phyloP scores from a whole-genome alignment of 1,284 basidiomycete genomes.

The Ceratobasidium sp. region DNA sequence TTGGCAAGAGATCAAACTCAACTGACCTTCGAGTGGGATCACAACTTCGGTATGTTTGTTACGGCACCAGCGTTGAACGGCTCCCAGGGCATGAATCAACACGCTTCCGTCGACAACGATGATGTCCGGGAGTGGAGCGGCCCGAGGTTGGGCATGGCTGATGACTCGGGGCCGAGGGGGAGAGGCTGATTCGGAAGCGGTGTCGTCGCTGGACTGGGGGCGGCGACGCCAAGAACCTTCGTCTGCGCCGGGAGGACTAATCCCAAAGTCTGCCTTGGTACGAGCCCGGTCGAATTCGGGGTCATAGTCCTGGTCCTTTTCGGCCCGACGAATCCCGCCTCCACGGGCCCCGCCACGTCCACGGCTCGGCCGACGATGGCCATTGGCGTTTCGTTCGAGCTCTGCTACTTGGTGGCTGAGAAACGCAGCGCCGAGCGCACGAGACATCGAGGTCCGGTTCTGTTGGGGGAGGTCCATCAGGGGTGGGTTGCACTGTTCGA shows the following conservation, averaged over 20 bases:
- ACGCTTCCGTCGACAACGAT: constrained; percentile 87
- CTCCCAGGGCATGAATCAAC: constrained; percentile 80
- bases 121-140: constrained; percentile 59
- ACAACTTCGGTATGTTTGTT: constrained; percentile 76
- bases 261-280: constrained; percentile 11
- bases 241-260: neutral
- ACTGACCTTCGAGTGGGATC: constrained; percentile 85
- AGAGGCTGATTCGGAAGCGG: constrained; percentile 32
- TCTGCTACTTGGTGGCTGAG: constrained; percentile 83
- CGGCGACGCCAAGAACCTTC: constrained; percentile 34
- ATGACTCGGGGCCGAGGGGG: constrained; percentile 32
- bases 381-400: constrained; percentile 71
- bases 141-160: neutral
- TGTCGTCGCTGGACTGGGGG: constrained; percentile 24
- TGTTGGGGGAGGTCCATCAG: constrained; percentile 7
- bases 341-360: constrained; percentile 40
- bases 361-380: neutral
- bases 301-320: constrained; percentile 29
- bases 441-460: constrained; percentile 61
- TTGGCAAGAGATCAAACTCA: neutral
- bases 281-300: constrained; percentile 33
- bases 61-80: constrained; percentile 82
- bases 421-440: constrained; percentile 81
- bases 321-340: constrained; percentile 19
- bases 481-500: neutral